A percentile compares a stretch with the other conserved stretches of the same genome.
phyloP scores from a whole-genome alignment of 176 grass and related monocot genomes.

The Cenchrus americanus region DNA sequence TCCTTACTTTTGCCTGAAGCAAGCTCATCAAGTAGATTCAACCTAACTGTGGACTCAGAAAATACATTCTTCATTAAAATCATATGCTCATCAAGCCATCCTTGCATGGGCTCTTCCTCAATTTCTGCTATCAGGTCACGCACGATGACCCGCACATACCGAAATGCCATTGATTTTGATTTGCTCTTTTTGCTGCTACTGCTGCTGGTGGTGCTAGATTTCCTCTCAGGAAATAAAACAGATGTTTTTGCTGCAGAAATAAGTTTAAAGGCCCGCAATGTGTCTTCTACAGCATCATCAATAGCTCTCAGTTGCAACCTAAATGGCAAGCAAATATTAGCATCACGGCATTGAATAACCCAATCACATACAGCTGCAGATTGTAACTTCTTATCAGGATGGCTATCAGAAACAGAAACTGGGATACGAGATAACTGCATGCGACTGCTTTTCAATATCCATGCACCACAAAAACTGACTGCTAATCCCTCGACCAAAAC shows the following conservation, averaged over 20 bases:
- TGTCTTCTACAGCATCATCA: slow-evolving; percentile 98
- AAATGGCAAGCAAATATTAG: slow-evolving; percentile 88
- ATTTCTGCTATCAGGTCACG: slow-evolving; percentile 85
- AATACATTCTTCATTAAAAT: slow-evolving; percentile 80
- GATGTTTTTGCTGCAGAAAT: slow-evolving; percentile 81
- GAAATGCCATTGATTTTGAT: slow-evolving; percentile 65
- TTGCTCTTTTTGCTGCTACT: slow-evolving; percentile 70
- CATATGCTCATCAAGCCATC: slow-evolving; percentile 97
- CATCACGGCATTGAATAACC: slow-evolving; percentile 89
- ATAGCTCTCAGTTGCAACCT: slow-evolving; percentile 94
- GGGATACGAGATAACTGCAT: slow-evolving; percentile 92
- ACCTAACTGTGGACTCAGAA: slow-evolving; percentile 59
- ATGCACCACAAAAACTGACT: slow-evolving; percentile 70
- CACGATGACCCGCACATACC: slow-evolving; percentile 71
- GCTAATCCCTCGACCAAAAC: slow-evolving; percentile 80
- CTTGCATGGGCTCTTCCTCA: slow-evolving; percentile 95
- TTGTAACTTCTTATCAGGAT: slow-evolving; percentile 70
- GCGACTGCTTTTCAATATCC: slow-evolving; percentile 73
- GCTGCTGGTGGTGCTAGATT: slow-evolving; percentile 50
- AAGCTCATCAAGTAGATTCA: slow-evolving; percentile 77
- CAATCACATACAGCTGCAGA: slow-evolving; percentile 71
- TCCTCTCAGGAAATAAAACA: slow-evolving; percentile 80
- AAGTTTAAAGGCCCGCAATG: slow-evolving; percentile 73
- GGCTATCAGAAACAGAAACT: slow-evolving; percentile 64
- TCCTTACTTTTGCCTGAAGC: slow-evolving; percentile 44